Evolutionary conservation across 1,139 yeast genomes (phyloP).

Genomic region (Chernovozyma aurita): DNA sequence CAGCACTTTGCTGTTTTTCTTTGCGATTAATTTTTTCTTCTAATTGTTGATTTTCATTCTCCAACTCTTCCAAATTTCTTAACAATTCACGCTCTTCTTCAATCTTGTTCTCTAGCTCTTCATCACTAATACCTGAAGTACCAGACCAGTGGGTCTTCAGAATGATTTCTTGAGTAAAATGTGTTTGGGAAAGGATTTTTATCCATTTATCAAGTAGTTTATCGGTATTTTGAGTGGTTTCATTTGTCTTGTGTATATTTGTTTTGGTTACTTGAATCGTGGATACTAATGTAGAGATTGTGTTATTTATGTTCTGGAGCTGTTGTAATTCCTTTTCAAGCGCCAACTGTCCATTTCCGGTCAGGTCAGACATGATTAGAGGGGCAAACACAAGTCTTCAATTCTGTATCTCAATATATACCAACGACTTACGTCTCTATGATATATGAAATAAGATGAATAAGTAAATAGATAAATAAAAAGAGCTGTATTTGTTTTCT

Average conservation of each 20-base stretch:
- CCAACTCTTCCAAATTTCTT: conserved; percentile 21
- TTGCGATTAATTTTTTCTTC: conserved; percentile 20
- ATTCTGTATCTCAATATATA: too few species aligned
- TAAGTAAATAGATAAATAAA: too few species aligned
- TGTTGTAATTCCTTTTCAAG: conserved; percentile 37
- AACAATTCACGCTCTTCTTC: conserved; percentile 21
- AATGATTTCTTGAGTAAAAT: conserved; percentile 35
- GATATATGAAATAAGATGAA: too few species aligned
- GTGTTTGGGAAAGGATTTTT: conserved; percentile 42
- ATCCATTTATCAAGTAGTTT: conserved; percentile 43
- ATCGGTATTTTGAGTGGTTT: conserved; percentile 32
- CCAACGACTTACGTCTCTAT: too few species aligned
- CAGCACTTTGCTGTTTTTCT: conserved; percentile 17
- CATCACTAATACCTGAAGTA: conserved; percentile 12
- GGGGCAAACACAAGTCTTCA: too few species aligned
- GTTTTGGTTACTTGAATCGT: conserved; percentile 25
- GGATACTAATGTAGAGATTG: conserved; percentile 24
- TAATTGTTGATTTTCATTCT: conserved; percentile 27
- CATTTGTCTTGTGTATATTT: conserved; percentile 28
- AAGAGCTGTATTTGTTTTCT: too few species aligned
- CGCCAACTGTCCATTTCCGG: conserved; percentile 23
- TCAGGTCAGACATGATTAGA: background rate
- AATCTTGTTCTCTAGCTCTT: conserved; percentile 15
- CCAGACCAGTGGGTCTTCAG: conserved; percentile 34
- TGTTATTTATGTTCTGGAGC: conserved; percentile 26